Percentiles rank a stretch among this genome's conserved stretches.
Evolutionary conservation across 495 filamentous ascomycete genomes (phyloP).

Genomic region (Lindgomyces ingoldianus): DNA sequence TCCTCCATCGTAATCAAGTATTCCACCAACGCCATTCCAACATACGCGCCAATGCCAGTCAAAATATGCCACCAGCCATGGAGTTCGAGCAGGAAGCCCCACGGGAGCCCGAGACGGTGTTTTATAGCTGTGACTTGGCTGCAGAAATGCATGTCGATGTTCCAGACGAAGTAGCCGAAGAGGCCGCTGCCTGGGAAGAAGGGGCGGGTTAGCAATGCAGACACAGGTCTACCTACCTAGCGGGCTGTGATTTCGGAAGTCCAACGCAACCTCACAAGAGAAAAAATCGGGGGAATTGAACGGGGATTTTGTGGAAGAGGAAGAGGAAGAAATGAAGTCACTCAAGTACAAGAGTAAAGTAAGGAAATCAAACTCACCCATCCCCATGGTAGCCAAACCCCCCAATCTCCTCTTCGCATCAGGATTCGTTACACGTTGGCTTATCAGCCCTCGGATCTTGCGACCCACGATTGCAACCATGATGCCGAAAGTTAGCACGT

Average conservation of each 20-base stretch:
- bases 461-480: constrained; percentile 43
- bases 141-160: constrained; percentile 53
- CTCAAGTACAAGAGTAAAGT: neutral
- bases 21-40: constrained; percentile 41
- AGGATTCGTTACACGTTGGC: constrained; percentile 9
- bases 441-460: constrained; percentile 41
- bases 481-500: constrained; percentile 44
- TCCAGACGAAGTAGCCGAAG: constrained; percentile 53
- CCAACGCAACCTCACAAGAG: too few relatives aligned
- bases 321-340: too few relatives aligned
- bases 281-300: too few relatives aligned
- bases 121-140: constrained; percentile 43
- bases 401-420: constrained; percentile 19
- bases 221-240: too few relatives aligned
- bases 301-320: too few relatives aligned
- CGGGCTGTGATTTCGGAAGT: too few relatives aligned
- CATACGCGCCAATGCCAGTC: constrained; percentile 47
- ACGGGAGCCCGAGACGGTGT: constrained; percentile 51
- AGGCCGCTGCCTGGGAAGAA: constrained; percentile 17
- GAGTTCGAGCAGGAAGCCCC: constrained; percentile 56
- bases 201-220: too few relatives aligned
- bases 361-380: constrained; percentile 18
- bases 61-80: constrained; percentile 55
- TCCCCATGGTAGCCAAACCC: constrained; percentile 30
- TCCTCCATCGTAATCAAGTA: constrained; percentile 35